Conservation (phyloP, 352 stramenopile species). For the Discostella stelligera region DNA sequence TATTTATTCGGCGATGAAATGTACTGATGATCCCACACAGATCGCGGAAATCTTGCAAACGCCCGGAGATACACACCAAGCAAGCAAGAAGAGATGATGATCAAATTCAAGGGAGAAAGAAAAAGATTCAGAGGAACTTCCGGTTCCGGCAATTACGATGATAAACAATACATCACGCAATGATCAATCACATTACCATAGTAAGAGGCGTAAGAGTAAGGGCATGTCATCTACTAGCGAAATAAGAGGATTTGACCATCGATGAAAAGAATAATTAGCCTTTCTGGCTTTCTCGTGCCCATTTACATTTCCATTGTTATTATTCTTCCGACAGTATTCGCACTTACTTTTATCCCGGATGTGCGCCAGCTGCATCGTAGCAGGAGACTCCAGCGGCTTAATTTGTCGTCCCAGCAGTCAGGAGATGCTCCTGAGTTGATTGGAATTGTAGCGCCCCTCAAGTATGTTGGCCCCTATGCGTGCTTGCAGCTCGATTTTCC, state of each 20-base stretch:
- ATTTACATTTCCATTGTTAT: not conserved
- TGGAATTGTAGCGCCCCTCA: slow-evolving; percentile 40
- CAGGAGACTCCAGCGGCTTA: not conserved
- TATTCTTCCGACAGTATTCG: not conserved
- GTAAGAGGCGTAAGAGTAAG: too few species aligned
- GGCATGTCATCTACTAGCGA: too few species aligned
- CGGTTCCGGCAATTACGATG: too few species aligned
- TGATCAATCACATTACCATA: too few species aligned
- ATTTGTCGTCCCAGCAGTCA: not conserved
- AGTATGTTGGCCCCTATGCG: slow-evolving; percentile 35
- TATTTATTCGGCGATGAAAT: too few species aligned
- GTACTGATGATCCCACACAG: too few species aligned
- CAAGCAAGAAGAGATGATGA: too few species aligned
- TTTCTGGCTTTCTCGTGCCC: not conserved
- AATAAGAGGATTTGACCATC: not conserved
- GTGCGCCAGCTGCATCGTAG: not conserved
- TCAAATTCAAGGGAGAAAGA: too few species aligned
- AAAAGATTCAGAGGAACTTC: too few species aligned
- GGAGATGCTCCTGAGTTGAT: slow-evolving; percentile 11
- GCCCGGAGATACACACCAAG: too few species aligned
- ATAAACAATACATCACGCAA: too few species aligned
- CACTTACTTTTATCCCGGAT: not conserved
- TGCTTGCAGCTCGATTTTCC: slow-evolving; percentile 34
- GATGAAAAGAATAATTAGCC: not conserved
- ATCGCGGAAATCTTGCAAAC: too few species aligned